Conservation (phyloP, 768 basidiomycete genomes). For the Botryobasidium botryosum region DNA sequence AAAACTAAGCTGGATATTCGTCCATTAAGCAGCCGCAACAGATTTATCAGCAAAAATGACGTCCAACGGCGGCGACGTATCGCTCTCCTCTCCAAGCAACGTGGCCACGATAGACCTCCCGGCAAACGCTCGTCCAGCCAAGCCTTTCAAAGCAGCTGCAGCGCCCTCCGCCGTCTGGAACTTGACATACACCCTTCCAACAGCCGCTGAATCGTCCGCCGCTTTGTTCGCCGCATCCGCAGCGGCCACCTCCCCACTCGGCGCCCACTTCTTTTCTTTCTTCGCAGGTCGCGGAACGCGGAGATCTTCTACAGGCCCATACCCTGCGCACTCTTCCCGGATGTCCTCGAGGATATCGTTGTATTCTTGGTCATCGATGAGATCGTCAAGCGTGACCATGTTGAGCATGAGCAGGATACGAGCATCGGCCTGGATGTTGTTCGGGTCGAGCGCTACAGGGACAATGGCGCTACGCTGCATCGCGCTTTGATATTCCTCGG, state of each 20-base stretch:
- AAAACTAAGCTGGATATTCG: too few species aligned
- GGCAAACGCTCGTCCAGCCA: constrained; percentile 81
- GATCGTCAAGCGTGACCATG: constrained; percentile 93
- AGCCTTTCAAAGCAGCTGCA: constrained; percentile 54
- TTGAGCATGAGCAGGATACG: constrained; percentile 94
- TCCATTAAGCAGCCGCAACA: too few species aligned
- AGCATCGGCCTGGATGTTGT: constrained; percentile 36
- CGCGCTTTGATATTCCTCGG: constrained; percentile 38
- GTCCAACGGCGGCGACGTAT: neutral
- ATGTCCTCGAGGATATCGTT: constrained; percentile 89
- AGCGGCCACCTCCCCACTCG: constrained; percentile 36
- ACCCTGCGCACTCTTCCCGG: constrained; percentile 72
- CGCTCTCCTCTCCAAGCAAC: constrained; percentile 27
- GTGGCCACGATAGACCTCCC: constrained; percentile 80
- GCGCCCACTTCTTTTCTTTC: constrained; percentile 68
- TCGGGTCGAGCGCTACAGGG: constrained; percentile 49
- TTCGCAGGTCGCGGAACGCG: constrained; percentile 79
- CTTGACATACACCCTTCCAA: constrained; percentile 92
- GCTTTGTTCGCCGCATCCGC: constrained; percentile 35
- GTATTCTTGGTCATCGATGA: constrained; percentile 81
- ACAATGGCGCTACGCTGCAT: constrained; percentile 50
- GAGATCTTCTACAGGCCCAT: constrained; percentile 68
- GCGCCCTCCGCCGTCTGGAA: constrained; percentile 49
- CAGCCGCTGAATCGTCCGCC: constrained; percentile 77
- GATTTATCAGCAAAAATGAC: constrained; percentile 2